Percentiles rank a stretch among this genome's conserved stretches.
These are phyloP conservation scores for Cynara cardunculus DNA, from an alignment of 129 eudicot genomes.

Conservation along the genomic window DNA sequence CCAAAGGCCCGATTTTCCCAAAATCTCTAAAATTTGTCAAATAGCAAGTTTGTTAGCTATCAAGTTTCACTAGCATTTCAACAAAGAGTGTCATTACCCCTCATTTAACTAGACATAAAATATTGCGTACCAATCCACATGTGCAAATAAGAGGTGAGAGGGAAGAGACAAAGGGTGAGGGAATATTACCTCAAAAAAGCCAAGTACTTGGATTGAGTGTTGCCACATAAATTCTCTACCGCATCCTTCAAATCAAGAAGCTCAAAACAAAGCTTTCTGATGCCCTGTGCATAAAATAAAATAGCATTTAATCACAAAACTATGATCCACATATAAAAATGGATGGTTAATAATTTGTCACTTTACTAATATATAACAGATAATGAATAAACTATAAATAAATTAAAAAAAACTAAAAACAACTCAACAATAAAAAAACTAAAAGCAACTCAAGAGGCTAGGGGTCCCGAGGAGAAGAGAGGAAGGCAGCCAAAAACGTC, in stretches of 20 bases:
- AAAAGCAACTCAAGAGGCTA: neutral
- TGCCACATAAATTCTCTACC: constrained; percentile 91
- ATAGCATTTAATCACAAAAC: neutral
- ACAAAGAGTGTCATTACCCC: neutral
- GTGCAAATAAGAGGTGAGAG: neutral
- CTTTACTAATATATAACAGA: neutral
- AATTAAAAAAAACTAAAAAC: too few species aligned
- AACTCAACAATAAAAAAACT: neutral
- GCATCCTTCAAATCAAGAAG: constrained; percentile 97
- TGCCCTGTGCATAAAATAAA: constrained; percentile 55
- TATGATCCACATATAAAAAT: neutral
- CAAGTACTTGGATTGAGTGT: constrained; percentile 72
- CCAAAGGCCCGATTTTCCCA: neutral
- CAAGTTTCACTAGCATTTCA: constrained; percentile 13
- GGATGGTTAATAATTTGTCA: neutral
- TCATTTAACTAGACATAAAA: neutral
- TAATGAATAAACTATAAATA: neutral
- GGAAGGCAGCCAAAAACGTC: neutral
- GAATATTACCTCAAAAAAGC: constrained; percentile 74
- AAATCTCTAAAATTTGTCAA: neutral
- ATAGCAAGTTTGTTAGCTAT: neutral
- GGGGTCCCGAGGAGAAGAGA: neutral
- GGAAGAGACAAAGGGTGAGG: neutral
- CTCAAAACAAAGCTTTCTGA: constrained; percentile 92
- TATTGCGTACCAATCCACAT: constrained; percentile 1